Evolutionary conservation across 2,329 filamentous ascomycete genomes (phyloP).

Genomic region (Clonostachys rhizophaga): DNA sequence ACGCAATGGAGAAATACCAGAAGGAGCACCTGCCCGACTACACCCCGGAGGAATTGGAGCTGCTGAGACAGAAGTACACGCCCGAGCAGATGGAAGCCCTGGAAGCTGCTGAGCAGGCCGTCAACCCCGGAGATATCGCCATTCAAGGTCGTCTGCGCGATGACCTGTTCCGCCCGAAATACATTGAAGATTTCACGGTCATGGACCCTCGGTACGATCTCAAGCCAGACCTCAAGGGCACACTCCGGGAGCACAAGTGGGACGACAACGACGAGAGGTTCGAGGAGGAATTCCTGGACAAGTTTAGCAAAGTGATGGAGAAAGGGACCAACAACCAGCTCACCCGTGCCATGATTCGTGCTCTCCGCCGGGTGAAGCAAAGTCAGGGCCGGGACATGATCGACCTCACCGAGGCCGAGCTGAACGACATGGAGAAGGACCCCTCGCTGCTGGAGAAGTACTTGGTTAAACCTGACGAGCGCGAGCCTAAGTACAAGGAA

Average conservation of each 20-base stretch:
- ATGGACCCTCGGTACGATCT: constrained; percentile 77
- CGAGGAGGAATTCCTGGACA: constrained; percentile 47
- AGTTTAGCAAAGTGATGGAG: constrained; percentile 35
- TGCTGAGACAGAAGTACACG: constrained; percentile 66
- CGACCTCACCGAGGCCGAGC: constrained; percentile 45
- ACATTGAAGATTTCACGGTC: constrained; percentile 78
- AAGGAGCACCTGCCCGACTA: constrained; percentile 56
- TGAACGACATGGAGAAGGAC: constrained; percentile 30
- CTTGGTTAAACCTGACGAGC: constrained; percentile 18
- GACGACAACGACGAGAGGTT: constrained; percentile 55
- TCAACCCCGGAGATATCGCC: constrained; percentile 70
- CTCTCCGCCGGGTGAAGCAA: constrained; percentile 34
- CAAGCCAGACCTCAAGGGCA: constrained; percentile 41
- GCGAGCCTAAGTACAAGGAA: constrained; percentile 1
- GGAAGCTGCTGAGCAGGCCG: constrained; percentile 71
- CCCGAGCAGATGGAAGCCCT: constrained; percentile 78
- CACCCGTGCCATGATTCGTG: constrained; percentile 31
- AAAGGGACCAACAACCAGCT: constrained; percentile 37
- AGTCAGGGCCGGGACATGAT: constrained; percentile 31
- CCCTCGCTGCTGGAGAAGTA: constrained; percentile 31
- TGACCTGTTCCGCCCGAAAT: constrained; percentile 68
- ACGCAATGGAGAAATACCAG: constrained; percentile 37
- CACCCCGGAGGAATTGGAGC: constrained; percentile 58
- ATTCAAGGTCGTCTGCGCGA: constrained; percentile 66
- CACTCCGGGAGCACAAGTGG: constrained; percentile 50